Percentiles rank a stretch among this genome's conserved stretches.
These are phyloP conservation scores for Epichloe amarillans DNA, from an alignment of 2,329 filamentous ascomycete species.

Conservation along the genomic window DNA sequence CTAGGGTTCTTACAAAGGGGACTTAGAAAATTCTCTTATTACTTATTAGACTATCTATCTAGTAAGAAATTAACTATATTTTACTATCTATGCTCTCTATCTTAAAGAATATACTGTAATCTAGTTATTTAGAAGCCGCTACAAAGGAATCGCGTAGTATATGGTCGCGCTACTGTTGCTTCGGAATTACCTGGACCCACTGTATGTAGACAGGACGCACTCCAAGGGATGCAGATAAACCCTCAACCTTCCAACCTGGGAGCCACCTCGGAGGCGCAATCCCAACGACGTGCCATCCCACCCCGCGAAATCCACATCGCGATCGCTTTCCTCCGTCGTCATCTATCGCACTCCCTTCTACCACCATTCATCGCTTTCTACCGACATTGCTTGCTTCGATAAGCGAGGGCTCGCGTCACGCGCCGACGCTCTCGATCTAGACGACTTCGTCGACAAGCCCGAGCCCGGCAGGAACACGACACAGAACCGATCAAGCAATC, in stretches of 20 bases:
- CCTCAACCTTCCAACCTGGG: constrained; percentile 3
- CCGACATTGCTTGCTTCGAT: neutral
- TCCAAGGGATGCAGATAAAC: constrained; percentile 5
- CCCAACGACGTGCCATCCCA: constrained; percentile 4
- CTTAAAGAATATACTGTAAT: no score
- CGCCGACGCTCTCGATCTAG: neutral
- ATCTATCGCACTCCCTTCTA: neutral
- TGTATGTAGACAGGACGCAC: no score
- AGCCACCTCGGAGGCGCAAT: constrained; percentile 3
- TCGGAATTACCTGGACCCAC: no score
- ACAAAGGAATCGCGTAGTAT: no score
- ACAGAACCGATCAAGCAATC: no score
- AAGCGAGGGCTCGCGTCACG: neutral
- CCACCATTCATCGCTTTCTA: neutral
- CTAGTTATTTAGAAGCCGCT: no score
- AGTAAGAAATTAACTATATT: no score
- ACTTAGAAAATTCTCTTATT: no score
- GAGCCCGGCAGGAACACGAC: neutral
- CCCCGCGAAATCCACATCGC: constrained; percentile 1
- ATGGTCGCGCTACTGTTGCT: no score
- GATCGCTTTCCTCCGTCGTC: neutral
- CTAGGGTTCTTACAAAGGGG: no score
- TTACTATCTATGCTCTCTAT: no score
- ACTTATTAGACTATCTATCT: no score
- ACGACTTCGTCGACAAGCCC: neutral